Conservation (phyloP, 495 filamentous ascomycete species). For the Penicillium samsonianum region DNA sequence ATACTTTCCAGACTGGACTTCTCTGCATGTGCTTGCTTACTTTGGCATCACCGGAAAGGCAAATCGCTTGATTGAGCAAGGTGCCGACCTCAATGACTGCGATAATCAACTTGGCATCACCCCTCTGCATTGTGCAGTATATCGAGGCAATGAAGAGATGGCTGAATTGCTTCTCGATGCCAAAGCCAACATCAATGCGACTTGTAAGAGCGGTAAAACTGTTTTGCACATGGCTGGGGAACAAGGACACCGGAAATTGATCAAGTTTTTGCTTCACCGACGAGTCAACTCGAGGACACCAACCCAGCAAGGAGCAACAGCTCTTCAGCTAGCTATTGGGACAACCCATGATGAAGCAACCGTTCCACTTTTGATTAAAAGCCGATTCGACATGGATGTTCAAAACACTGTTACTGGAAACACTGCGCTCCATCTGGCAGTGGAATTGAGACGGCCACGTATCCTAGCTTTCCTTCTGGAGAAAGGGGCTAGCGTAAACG, state of each 20-base stretch:
- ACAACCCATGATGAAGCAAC: constrained; percentile 34
- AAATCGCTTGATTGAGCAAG: constrained; percentile 34
- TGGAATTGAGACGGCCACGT: constrained; percentile 26
- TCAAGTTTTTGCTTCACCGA: constrained; percentile 27
- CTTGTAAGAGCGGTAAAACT: constrained; percentile 26
- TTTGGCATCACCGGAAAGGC: constrained; percentile 31
- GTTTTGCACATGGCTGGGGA: constrained; percentile 34
- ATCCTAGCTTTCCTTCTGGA: constrained; percentile 36
- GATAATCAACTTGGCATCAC: constrained; percentile 30
- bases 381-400: constrained; percentile 26
- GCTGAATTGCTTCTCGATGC: constrained; percentile 37
- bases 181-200: constrained; percentile 28
- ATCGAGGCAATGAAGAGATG: constrained; percentile 41
- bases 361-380: constrained; percentile 32
- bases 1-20: constrained; percentile 34
- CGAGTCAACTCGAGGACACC: constrained; percentile 23
- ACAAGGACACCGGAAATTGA: constrained; percentile 31
- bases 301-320: constrained; percentile 20
- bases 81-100: constrained; percentile 24
- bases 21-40: constrained; percentile 33
- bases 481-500: constrained; percentile 28
- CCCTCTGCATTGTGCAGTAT: constrained; percentile 40
- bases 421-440: constrained; percentile 38
- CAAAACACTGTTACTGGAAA: constrained; percentile 33
- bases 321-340: constrained; percentile 34